Conservation (phyloP, 176 grass and related monocot genomes). For the Oryza australiensis region DNA sequence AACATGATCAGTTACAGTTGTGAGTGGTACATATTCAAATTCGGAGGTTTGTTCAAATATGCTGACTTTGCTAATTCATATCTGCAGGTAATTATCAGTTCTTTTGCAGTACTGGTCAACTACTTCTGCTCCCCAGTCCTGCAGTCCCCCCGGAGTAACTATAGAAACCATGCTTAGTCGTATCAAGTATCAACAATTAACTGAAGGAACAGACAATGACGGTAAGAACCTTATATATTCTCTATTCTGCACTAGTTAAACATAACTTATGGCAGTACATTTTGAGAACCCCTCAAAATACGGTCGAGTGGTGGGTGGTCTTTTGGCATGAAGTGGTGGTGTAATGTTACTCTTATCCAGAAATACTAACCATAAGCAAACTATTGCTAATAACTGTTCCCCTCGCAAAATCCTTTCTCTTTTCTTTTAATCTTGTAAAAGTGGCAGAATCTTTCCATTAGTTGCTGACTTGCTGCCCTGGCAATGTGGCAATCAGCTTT, state of each 20-base stretch:
- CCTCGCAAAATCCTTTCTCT: neutral
- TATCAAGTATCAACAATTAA: neutral
- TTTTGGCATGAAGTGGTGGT: neutral
- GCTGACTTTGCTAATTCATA: constrained; percentile 23
- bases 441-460: no score
- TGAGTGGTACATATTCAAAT: neutral
- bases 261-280: constrained; percentile 1
- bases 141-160: neutral
- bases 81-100: constrained; percentile 13
- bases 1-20: neutral
- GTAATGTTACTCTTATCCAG: neutral
- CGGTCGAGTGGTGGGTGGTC: neutral
- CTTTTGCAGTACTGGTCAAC: neutral
- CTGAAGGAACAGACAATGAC: constrained; percentile 20
- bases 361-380: neutral
- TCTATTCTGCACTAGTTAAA: neutral
- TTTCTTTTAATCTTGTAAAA: no score
- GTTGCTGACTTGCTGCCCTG: no score
- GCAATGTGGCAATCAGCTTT: no score
- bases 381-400: neutral
- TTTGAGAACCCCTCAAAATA: constrained; percentile 12
- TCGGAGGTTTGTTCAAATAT: neutral
- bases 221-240: neutral
- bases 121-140: neutral
- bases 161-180: neutral